phyloP scores from a whole-genome alignment of 208 protist species.

The Trypanosoma congolense region DNA sequence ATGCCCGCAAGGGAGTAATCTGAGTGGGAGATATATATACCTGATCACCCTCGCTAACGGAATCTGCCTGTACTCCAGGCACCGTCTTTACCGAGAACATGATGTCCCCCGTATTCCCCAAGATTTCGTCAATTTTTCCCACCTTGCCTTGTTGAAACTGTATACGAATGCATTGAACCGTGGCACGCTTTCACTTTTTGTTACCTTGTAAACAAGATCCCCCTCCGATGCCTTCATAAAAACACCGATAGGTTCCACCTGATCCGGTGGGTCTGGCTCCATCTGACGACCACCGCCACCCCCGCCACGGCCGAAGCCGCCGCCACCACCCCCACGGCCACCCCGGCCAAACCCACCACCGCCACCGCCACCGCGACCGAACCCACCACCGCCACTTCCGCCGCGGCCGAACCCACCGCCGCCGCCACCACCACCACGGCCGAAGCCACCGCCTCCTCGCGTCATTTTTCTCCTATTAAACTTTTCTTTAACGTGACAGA shows the following conservation, averaged over 20 bases:
- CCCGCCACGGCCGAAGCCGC: conserved; percentile 31
- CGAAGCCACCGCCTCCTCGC: conserved; percentile 23
- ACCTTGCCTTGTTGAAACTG: conserved; percentile 90
- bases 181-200: conserved; percentile 47
- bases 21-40: conserved; percentile 85
- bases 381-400: conserved; percentile 38
- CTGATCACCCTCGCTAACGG: conserved; percentile 78
- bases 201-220: conserved; percentile 86
- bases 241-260: conserved; percentile 64
- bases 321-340: conserved; percentile 23
- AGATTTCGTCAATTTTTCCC: conserved; percentile 91
- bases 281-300: conserved; percentile 30
- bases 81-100: conserved; percentile 90
- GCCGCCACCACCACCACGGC: conserved; percentile 14
- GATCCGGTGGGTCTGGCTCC: conserved; percentile 85
- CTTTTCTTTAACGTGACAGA: no score
- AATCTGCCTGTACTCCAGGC: conserved; percentile 78
- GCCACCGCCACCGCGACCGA: conserved; percentile 15
- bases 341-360: conserved; percentile 19
- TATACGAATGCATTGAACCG: conserved; percentile 93
- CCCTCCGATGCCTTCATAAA: conserved; percentile 88
- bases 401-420: conserved; percentile 43
- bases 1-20: conserved; percentile 75
- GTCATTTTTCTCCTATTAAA: conserved; percentile 12
- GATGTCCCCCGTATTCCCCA: conserved; percentile 80